Base-by-base conservation (phyloP, 1,284 basidiomycete genomes). In the Ustilago tritici region DNA sequence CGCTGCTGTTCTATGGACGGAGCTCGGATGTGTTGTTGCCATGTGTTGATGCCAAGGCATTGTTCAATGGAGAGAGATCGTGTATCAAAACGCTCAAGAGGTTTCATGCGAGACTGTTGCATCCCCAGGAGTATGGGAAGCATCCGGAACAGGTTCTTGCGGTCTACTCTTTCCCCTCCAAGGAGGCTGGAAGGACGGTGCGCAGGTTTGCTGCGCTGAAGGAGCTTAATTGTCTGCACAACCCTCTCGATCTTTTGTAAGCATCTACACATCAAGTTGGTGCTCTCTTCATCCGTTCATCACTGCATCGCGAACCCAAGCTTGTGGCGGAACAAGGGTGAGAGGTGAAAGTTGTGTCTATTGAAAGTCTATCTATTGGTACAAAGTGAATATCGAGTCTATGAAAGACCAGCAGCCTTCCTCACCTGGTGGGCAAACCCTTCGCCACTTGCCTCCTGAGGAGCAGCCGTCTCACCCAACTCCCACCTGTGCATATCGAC, bases 401-500 rank as follows among this genome's bases (percentile, higher is more conserved):
- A 78, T 4, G 71, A 67, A 23, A 84, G 58, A 15, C 82, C 82
- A n/a, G 82, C 82, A n/a, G 81, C 82, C 40, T 72, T 76, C 40
- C 81, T 76, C 28, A 84, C 82, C 36, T 84, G 80, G 12, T 82
- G 77, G 5, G 82, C 82, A 52, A 84, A 84, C 1, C 54, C 65
- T 6, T 68, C 60, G 4, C 43, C 73, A 4, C 49, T 47, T 2
- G 66, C 55, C 17, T 75, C 70, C 4, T 53, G 60, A 12, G 70
- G 71, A 17, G 76, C 71, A 3, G 75, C 78, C 12, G 71, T 83
- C 64, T 85, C 86, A 5, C 87, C 87, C 0, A 87, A 80, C 56
- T 84, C 82, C 87, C 87, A 88, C 53, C 87, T 82, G 35, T 79
- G 73, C 63, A 87, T 78, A 34, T 87, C 88, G 10, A 86, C 81